A percentile compares a stretch with the other conserved stretches of the same genome.
Conservation (phyloP, 306 rosid genomes). For the Vicia villosa region DNA sequence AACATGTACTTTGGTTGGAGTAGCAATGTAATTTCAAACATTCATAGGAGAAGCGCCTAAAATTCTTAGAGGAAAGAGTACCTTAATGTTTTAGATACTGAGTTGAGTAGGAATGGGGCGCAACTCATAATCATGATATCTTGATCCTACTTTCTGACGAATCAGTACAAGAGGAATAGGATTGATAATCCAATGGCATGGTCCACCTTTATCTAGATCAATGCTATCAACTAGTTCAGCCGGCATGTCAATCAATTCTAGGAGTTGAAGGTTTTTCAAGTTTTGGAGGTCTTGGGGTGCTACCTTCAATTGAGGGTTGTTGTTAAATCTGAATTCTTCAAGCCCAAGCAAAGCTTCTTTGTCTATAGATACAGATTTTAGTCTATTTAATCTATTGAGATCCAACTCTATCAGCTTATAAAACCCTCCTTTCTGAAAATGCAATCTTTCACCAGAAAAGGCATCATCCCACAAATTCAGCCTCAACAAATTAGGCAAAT, state of each 20-base stretch:
- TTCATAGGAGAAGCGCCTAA: too few relatives aligned
- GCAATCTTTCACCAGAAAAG: background rate
- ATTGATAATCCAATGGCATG: background rate
- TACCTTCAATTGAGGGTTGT: constrained; percentile 21
- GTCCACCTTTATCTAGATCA: constrained; percentile 14
- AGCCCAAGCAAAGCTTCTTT: constrained; percentile 17
- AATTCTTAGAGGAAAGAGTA: background rate
- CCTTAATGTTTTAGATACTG: background rate
- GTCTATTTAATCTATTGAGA: constrained; percentile 14
- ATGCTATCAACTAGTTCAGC: constrained; percentile 23
- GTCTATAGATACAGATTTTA: background rate
- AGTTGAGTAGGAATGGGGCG: constrained; percentile 12
- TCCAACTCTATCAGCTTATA: background rate
- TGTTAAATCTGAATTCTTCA: constrained; percentile 21
- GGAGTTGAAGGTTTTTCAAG: constrained; percentile 28
- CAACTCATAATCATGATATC: constrained; percentile 28
- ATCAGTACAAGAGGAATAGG: constrained; percentile 21
- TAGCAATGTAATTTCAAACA: too few relatives aligned
- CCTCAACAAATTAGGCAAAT: constrained; percentile 25
- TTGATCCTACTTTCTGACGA: constrained; percentile 18
- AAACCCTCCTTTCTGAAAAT: constrained; percentile 23
- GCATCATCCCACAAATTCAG: constrained; percentile 30
- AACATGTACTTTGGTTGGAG: too few relatives aligned
- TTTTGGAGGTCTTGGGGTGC: constrained; percentile 12
- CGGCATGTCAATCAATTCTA: constrained; percentile 31